phyloP scores from a whole-genome alignment of 371 early-diverging fungal species.

The Mortierella sp. region DNA sequence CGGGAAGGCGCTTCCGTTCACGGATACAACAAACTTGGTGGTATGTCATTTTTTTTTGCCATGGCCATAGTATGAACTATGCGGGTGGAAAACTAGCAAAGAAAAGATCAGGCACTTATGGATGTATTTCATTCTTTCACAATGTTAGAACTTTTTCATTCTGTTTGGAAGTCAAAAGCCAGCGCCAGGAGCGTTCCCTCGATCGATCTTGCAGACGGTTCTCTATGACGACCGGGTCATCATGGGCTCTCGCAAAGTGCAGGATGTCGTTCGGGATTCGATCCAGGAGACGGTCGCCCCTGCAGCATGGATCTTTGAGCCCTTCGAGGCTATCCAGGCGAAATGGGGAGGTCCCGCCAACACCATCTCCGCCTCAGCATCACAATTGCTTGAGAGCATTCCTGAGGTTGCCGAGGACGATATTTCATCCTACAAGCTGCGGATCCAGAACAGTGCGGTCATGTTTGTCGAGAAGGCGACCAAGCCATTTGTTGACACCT shows the following conservation, averaged over 20 bases:
- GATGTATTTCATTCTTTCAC: not conserved
- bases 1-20: slow-evolving; percentile 29
- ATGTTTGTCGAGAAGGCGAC: slow-evolving; percentile 43
- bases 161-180: slow-evolving; percentile 63
- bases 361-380: not conserved
- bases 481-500: slow-evolving; percentile 69
- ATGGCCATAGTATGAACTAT: no score
- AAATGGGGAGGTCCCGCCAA: not conserved
- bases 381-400: not conserved
- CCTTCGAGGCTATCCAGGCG: slow-evolving; percentile 14
- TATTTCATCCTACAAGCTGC: slow-evolving; percentile 5
- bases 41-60: slow-evolving; percentile 22
- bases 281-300: slow-evolving; percentile 43
- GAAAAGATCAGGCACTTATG: no score
- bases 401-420: slow-evolving; percentile 19
- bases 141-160: slow-evolving; percentile 61
- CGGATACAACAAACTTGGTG: slow-evolving; percentile 31
- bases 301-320: slow-evolving; percentile 42
- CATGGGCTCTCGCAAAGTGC: slow-evolving; percentile 44
- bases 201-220: slow-evolving; percentile 59
- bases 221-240: slow-evolving; percentile 36
- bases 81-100: no score
- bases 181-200: slow-evolving; percentile 67
- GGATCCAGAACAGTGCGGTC: slow-evolving; percentile 21
- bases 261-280: slow-evolving; percentile 27